These are phyloP conservation scores for Wilcoxina mikolae DNA, from an alignment of 495 filamentous ascomycete species.

Conservation along the genomic window DNA sequence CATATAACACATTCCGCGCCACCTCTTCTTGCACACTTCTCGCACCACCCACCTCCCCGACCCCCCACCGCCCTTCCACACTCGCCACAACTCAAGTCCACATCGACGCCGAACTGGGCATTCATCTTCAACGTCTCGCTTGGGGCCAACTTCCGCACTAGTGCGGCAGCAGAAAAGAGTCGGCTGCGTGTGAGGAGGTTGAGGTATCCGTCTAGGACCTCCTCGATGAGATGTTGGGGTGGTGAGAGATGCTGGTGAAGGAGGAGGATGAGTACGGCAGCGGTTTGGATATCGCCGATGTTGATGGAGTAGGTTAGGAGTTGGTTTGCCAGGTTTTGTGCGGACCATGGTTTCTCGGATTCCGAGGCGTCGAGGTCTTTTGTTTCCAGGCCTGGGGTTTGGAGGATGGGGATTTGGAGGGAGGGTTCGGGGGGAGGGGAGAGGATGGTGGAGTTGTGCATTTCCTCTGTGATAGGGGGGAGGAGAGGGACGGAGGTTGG, in stretches of 20 bases:
- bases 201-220: conserved; percentile 3
- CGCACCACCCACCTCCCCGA: conserved; percentile 20
- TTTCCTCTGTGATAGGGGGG: conserved; percentile 1
- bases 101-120: conserved; percentile 15
- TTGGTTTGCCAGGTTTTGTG: not conserved
- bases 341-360: not conserved
- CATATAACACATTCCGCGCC: conserved; percentile 27
- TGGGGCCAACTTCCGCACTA: conserved; percentile 14
- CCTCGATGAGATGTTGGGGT: not conserved
- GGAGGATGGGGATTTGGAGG: not conserved
- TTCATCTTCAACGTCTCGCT: conserved; percentile 9
- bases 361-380: too few relatives aligned
- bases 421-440: not conserved
- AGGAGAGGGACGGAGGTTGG: not conserved
- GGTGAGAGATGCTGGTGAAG: not conserved
- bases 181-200: conserved; percentile 9
- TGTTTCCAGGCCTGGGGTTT: too few relatives aligned
- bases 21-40: conserved; percentile 20
- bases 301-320: not conserved
- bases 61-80: conserved; percentile 18
- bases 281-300: conserved; percentile 2
- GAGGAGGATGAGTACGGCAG: not conserved
- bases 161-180: conserved; percentile 15
- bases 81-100: conserved; percentile 16
- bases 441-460: not conserved